Evolutionary conservation across 2,329 filamentous ascomycete genomes (phyloP).

Genomic region (Aspergillus candidus): DNA sequence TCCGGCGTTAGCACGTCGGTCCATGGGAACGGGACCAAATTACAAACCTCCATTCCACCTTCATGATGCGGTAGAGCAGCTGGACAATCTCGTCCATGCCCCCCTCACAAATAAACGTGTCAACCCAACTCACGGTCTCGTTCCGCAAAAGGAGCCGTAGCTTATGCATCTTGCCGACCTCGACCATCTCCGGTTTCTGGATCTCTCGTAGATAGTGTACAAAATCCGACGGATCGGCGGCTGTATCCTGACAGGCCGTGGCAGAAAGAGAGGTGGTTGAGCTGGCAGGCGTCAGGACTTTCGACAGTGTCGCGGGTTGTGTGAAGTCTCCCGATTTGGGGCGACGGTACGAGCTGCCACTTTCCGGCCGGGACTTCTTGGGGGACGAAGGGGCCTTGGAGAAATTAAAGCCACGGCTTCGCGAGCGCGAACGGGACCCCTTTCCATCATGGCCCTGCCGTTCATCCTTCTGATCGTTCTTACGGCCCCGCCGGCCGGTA

Average conservation of each 20-base stretch:
- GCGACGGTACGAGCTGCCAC: conserved; percentile 58
- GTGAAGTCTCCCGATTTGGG: conserved; percentile 68
- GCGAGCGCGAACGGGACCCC: conserved; percentile 45
- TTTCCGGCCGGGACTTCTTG: conserved; percentile 68
- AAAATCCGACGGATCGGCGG: conserved; percentile 74
- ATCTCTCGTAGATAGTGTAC: conserved; percentile 78
- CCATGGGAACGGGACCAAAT: background rate
- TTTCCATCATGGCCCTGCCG: conserved; percentile 40
- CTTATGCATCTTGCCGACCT: conserved; percentile 94
- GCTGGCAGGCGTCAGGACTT: conserved; percentile 49
- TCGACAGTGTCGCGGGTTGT: conserved; percentile 53
- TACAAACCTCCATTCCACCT: conserved; percentile 85
- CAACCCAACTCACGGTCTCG: conserved; percentile 93
- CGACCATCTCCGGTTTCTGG: conserved; percentile 72
- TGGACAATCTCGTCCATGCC: conserved; percentile 90
- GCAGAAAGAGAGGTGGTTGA: conserved; percentile 51
- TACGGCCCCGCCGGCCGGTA: conserved; percentile 35
- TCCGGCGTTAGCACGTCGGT: conserved; percentile 20
- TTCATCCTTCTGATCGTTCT: conserved; percentile 37
- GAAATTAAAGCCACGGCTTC: conserved; percentile 74
- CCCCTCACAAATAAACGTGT: conserved; percentile 79
- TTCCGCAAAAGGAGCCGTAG: conserved; percentile 82
- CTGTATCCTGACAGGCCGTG: conserved; percentile 64
- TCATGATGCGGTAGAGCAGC: conserved; percentile 84
- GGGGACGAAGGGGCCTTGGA: conserved; percentile 64